phyloP scores from a whole-genome alignment of 345 rosid genomes.

The Populus euphratica region DNA sequence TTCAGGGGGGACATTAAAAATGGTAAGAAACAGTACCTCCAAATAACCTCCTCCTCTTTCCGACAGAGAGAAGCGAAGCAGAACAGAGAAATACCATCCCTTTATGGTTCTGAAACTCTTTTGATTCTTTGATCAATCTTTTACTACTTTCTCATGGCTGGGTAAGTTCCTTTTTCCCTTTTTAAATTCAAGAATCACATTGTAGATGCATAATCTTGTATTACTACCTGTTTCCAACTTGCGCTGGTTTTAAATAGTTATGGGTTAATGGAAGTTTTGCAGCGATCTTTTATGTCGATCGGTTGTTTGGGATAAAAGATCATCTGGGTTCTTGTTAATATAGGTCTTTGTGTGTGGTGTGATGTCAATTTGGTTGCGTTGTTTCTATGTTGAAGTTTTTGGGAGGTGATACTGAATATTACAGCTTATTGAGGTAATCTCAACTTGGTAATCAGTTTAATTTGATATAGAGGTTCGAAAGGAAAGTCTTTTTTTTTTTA shows the following conservation, averaged over 20 bases:
- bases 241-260: not conserved
- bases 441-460: not conserved
- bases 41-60: not conserved
- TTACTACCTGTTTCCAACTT: not conserved
- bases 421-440: not conserved
- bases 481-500: not conserved
- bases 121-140: not conserved
- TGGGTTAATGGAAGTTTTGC: not conserved
- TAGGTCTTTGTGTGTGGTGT: not conserved
- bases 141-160: slow-evolving; percentile 13
- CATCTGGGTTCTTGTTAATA: not conserved
- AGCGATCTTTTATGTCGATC: not conserved
- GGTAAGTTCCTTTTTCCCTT: slow-evolving; percentile 4
- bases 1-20: not conserved
- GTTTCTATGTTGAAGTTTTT: not conserved
- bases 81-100: not conserved
- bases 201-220: not conserved
- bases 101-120: not conserved
- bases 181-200: not conserved
- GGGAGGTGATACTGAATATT: not conserved
- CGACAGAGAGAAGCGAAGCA: not conserved
- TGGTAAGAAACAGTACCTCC: not conserved
- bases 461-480: not conserved
- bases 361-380: not conserved
- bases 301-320: not conserved